Evolutionary conservation across 78 protist species (phyloP), one percentile per base, ranked within the genome.

Genomic region (Protostelium mycophagum): DNA sequence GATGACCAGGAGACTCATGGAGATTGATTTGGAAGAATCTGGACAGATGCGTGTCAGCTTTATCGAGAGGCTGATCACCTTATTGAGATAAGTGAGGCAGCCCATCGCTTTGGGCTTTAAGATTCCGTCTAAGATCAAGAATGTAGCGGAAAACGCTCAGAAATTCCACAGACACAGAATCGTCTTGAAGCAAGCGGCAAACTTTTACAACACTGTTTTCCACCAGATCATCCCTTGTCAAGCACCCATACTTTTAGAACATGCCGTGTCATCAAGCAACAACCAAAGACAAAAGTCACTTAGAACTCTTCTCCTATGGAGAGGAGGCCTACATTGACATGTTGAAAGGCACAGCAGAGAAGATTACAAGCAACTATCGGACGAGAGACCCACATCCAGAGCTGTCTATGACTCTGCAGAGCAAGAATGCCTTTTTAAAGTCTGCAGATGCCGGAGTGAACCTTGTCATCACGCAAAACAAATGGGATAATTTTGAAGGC

Each of bases 81-180:
- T 96, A 63, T 37, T 95, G 28, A 89, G 97, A 1, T 96, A 96
- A 88, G 95, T 92, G n/a, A 92, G 98, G 35, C 96, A 91, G 91
- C 86, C 95, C 36, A 0, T 85, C 1, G 95, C 95, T 34, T 84
- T 94, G 38, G 97, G 97, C 37, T 92, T 85, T 34, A 9, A 0
- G 37, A 39, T 95, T 1, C 97, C 95, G 5, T 0, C n/a, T 28
- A 73, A 23, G 31, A 37, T 92, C 39, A 31, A 34, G 28, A 28
- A 51, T 34, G 1, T 63, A 34, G 96, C 89, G 0, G 87, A 83
- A 31, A 28, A n/a, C 28, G 98, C 94, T 0, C 35, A 37, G 34
- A 9, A 73, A 34, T 91, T 89, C 90, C 91, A 95, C 84, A 38
- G 90, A 1, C 90, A 91, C 38, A 96, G 89, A 28, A 36, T 92